Conservation (phyloP, 257 asterid genomes). For the Phtheirospermum japonicum region DNA sequence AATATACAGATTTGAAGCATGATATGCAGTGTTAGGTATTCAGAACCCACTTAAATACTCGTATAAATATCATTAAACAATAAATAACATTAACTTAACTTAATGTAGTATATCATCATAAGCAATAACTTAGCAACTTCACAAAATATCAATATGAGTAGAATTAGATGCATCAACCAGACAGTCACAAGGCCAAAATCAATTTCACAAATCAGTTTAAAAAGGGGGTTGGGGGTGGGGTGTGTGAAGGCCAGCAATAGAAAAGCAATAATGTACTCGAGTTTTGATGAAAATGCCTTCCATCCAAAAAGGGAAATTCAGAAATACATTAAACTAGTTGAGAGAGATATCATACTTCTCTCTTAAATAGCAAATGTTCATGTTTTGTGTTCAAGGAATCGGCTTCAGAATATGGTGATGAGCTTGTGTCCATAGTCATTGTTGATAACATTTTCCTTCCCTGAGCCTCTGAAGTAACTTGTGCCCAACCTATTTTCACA, state of each 20-base stretch:
- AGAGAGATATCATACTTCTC: slow-evolving; percentile 49
- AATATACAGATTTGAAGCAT: background rate
- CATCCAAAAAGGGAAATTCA: slow-evolving; percentile 9
- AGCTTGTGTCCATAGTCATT: slow-evolving; percentile 59
- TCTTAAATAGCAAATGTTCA: slow-evolving; percentile 55
- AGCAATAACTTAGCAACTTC: no score
- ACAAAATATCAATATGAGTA: background rate
- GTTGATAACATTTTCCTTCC: slow-evolving; percentile 74
- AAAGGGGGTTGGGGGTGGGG: no score
- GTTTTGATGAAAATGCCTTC: slow-evolving; percentile 14
- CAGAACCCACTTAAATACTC: background rate
- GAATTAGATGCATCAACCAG: slow-evolving; percentile 11
- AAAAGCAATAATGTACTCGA: no score
- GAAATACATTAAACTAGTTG: slow-evolving; percentile 17
- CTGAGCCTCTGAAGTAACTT: slow-evolving; percentile 51
- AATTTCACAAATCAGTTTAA: no score
- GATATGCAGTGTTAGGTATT: background rate
- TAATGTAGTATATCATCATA: no score
- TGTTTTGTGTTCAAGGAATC: slow-evolving; percentile 38
- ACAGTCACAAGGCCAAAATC: no score
- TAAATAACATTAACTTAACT: background rate
- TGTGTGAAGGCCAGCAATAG: no score
- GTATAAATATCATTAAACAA: background rate
- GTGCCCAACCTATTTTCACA: slow-evolving; percentile 74
- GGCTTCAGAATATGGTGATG: slow-evolving; percentile 38